Base-by-base conservation (phyloP, 83 land plant species). In the Picea abies region DNA sequence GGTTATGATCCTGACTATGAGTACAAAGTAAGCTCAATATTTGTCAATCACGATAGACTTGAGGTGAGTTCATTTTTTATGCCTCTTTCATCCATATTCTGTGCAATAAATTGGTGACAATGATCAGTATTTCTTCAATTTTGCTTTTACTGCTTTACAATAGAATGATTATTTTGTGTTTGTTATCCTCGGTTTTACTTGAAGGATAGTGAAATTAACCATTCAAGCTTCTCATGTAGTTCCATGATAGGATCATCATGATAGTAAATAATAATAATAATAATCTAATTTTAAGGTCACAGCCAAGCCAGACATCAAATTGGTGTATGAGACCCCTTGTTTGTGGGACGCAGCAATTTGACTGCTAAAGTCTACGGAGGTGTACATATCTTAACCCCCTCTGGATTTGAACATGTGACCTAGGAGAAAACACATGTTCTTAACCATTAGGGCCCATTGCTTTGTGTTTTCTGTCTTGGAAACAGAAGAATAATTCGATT, bases 11-110 rank as follows among this genome's bases (percentile, higher is more conserved):
- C 82, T 15, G 95, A 94, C 4, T 78, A 68, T 79, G 99, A 97
- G 66, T 81, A 82, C 78, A 23, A 76, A 14, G 23, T 91, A 32
- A 97, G 99, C 84, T 83, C 99, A 20, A 90, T 97, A 37, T 97
- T 91, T 86, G 91, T 97, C 63, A 83, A 93, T 22, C 5, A 62
- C 8, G 92, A 87, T 5, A 86, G 80, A n/a, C 82, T 86, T 49
- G 11, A 52, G 87, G 90, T 93, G 85, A 80, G 16, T 23, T 26
- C 35, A 60, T 52, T 14, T 32, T 58, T 1, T 19, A 60, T 6
- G 11, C 29, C 35, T 60, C 7, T 52, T 52, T 10, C 56, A 52
- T 11, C 56, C 56, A 11, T 52, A 3, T 52, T 10, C 56, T 52
- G 14, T 52, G 1, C 56, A 10, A 52, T 52, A 52, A 52, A 52